Conservation (phyloP, 176 grass and related monocot genomes). For the Tuctoria greenei region DNA sequence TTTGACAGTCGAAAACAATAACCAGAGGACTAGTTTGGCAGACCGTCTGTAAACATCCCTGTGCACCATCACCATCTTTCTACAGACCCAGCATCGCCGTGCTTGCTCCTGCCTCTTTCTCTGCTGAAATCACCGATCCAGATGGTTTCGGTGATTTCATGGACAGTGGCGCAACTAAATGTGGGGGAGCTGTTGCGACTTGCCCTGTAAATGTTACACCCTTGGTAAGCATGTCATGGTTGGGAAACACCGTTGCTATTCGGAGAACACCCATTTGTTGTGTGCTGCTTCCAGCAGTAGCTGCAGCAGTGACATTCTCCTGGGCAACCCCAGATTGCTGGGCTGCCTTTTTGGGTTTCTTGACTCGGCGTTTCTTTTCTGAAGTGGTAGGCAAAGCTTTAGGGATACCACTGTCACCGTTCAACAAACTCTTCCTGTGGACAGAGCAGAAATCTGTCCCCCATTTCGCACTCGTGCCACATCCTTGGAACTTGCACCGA, state of each 20-base stretch:
- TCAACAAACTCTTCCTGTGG: conserved; percentile 32
- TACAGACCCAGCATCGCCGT: conserved; percentile 30
- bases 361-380: conserved; percentile 19
- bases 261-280: conserved; percentile 31
- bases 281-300: conserved; percentile 34
- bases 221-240: conserved; percentile 14
- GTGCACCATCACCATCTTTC: neutral
- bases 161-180: conserved; percentile 5
- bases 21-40: conserved; percentile 8
- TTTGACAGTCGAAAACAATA: conserved; percentile 20
- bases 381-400: conserved; percentile 16
- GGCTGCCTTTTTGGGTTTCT: conserved; percentile 29
- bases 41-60: neutral
- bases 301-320: conserved; percentile 12
- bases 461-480: conserved; percentile 43
- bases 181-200: neutral
- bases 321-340: conserved; percentile 6
- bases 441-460: conserved; percentile 43
- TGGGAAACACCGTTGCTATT: conserved; percentile 2
- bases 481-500: conserved; percentile 45
- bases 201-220: neutral
- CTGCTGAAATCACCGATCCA: neutral
- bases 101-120: conserved; percentile 20
- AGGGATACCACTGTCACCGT: conserved; percentile 18
- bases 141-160: conserved; percentile 27